Conservation (phyloP, 2,329 filamentous ascomycete genomes). For the Orbilia brochopaga region DNA sequence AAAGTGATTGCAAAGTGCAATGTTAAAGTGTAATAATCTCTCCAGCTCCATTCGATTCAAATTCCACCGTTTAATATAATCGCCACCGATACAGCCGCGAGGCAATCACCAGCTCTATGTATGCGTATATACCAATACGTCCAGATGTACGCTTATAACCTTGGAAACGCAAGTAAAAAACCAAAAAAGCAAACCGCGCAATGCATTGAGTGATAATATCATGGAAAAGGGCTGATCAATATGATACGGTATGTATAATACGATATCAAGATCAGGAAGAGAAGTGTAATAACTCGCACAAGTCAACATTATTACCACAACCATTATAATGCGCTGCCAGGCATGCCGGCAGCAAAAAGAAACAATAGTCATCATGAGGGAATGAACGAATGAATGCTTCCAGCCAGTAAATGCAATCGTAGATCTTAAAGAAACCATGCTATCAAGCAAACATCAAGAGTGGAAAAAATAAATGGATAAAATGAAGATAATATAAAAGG, state of each 20-base stretch:
- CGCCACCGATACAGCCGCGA: not conserved
- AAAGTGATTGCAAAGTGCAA: too few species aligned
- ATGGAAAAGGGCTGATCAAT: too few species aligned
- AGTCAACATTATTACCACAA: not conserved
- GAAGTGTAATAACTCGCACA: slow-evolving; percentile 39
- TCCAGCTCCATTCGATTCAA: not conserved
- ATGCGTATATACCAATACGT: not conserved
- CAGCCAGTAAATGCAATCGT: not conserved
- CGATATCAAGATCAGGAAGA: not conserved
- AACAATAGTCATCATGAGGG: not conserved
- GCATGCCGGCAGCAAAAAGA: not conserved
- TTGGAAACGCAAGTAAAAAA: slow-evolving; percentile 9
- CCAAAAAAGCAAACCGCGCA: slow-evolving; percentile 35
- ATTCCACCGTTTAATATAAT: not conserved
- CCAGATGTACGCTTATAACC: not conserved
- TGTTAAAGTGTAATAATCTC: too few species aligned
- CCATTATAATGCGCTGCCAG: not conserved
- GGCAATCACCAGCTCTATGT: slow-evolving; percentile 3
- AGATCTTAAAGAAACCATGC: not conserved
- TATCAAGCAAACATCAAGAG: slow-evolving; percentile 15
- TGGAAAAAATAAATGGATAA: too few species aligned
- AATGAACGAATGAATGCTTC: not conserved
- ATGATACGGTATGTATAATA: too few species aligned
- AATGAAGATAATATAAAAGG: too few species aligned
- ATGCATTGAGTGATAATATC: slow-evolving; percentile 29